Evolutionary conservation across 2,329 filamentous ascomycete genomes (phyloP).

Genomic region (Exserohilum rostratum): DNA sequence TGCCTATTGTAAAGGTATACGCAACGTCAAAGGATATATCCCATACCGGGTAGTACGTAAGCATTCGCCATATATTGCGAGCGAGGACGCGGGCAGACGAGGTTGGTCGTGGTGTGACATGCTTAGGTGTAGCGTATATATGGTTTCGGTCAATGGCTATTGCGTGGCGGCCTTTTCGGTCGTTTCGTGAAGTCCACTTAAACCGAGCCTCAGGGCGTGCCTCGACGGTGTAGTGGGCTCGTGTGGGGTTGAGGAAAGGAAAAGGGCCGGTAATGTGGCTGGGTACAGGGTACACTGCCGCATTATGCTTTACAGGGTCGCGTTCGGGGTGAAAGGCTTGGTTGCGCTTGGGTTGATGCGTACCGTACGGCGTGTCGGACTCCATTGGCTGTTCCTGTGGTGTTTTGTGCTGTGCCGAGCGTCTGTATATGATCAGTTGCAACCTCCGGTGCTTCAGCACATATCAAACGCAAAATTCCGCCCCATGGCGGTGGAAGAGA

Average conservation of each 20-base stretch:
- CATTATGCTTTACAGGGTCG: slow-evolving; percentile 32
- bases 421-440: not conserved
- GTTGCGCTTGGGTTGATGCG: slow-evolving; percentile 27
- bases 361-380: not conserved
- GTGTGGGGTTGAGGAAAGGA: slow-evolving; percentile 58
- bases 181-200: slow-evolving; percentile 53
- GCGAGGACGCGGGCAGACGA: slow-evolving; percentile 38
- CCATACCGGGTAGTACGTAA: slow-evolving; percentile 60
- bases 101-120: slow-evolving; percentile 44
- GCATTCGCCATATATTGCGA: slow-evolving; percentile 55
- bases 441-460: not conserved
- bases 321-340: slow-evolving; percentile 32
- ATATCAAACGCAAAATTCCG: not conserved
- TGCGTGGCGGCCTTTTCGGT: slow-evolving; percentile 52
- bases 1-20: slow-evolving; percentile 59
- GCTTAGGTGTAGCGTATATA: slow-evolving; percentile 19
- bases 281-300: slow-evolving; percentile 28
- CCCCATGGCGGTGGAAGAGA: not conserved
- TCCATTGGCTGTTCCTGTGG: not conserved
- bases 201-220: slow-evolving; percentile 42
- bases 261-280: slow-evolving; percentile 50
- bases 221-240: slow-evolving; percentile 17
- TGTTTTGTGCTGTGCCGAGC: not conserved
- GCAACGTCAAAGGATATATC: slow-evolving; percentile 64
- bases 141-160: slow-evolving; percentile 35